These are phyloP conservation scores for Aspergillus hortae DNA, from an alignment of 2,329 filamentous ascomycete species.

Conservation along the genomic window DNA sequence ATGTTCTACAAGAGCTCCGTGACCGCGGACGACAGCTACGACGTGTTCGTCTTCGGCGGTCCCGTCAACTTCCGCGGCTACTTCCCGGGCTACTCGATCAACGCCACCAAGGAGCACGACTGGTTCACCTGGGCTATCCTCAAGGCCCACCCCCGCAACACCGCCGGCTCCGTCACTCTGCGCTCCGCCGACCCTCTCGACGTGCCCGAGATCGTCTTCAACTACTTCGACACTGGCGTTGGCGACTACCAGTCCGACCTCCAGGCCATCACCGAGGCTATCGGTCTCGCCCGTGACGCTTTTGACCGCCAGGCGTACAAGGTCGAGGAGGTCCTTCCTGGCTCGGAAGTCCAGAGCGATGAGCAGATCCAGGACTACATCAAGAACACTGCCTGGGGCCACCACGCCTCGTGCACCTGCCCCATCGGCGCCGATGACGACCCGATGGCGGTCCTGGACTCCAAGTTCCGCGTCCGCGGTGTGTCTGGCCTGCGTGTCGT, in stretches of 20 bases:
- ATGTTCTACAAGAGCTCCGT: constrained; percentile 37
- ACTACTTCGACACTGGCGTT: constrained; percentile 49
- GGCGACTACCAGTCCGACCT: constrained; percentile 48
- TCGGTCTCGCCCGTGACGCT: constrained; percentile 51
- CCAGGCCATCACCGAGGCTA: constrained; percentile 53
- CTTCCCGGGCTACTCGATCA: constrained; percentile 41
- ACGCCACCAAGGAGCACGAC: constrained; percentile 38
- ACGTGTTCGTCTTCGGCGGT: constrained; percentile 54
- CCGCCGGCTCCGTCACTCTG: constrained; percentile 60
- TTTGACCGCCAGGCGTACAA: constrained; percentile 38
- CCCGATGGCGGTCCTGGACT: constrained; percentile 54
- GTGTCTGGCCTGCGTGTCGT: constrained; percentile 57
- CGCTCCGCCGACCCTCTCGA: constrained; percentile 61
- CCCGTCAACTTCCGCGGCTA: constrained; percentile 56
- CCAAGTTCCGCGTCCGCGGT: constrained; percentile 55
- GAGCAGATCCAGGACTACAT: constrained; percentile 48
- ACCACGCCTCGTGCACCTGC: constrained; percentile 56
- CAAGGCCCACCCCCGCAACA: constrained; percentile 62
- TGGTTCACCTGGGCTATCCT: constrained; percentile 50
- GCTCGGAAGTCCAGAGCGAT: constrained; percentile 38
- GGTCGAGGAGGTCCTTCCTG: constrained; percentile 45
- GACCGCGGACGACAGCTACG: constrained; percentile 45
- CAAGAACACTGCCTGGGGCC: constrained; percentile 52
- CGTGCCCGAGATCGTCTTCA: constrained; percentile 60
- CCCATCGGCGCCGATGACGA: constrained; percentile 55